Evolutionary conservation across 2,329 filamentous ascomycete genomes (phyloP), one percentile per base, ranked within the genome.

Genomic region (Xylariales sp.): DNA sequence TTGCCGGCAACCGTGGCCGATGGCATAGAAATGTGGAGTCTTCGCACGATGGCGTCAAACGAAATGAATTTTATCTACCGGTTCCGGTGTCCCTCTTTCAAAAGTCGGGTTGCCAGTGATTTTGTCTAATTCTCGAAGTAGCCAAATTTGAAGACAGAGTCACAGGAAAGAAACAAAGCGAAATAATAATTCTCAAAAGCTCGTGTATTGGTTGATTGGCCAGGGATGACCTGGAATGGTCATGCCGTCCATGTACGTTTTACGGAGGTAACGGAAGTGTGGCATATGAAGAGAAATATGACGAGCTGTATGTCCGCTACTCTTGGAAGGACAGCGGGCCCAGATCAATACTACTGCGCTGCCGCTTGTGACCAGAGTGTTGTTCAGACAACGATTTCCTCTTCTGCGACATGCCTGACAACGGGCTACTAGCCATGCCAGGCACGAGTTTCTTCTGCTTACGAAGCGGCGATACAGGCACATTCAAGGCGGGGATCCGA

Each of bases 381-480:
- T 59, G 57, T 32, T 74, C 70, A 14, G 57, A 59, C 3, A 72
- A 68, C 20, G 74, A 73, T 59, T 80, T 80, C 46, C 76, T 70
- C 61, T 80, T 80, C 40, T 73, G 66, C 20, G 70, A 67, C 19
- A 65, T 49, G 3, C 62, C 57, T 20, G 73, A 69, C 8, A 77
- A 63, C 15, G 75, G 73, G 52, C 73, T 78, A 46, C 70, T 70
- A 27, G 65, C 55, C 25, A 66, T 50, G 42, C 73, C 69, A 38
- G 66, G 60, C 53, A 65, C 55, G 18, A 7, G 28, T 43, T 64
- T 68, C 62, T 76, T 80, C 31, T 74, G 73, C 46, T 80, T 76
- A 38, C 82, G 75, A 35, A 78, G 68, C 2, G 83, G 83, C 3
- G 83, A 86, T 46, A 86, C 74, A n/a, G 82, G 82, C 3, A 78